Percentiles rank a stretch among this genome's conserved stretches.
phyloP scores from a whole-genome alignment of 768 basidiomycete species.

The Floccularia luteovirens region DNA sequence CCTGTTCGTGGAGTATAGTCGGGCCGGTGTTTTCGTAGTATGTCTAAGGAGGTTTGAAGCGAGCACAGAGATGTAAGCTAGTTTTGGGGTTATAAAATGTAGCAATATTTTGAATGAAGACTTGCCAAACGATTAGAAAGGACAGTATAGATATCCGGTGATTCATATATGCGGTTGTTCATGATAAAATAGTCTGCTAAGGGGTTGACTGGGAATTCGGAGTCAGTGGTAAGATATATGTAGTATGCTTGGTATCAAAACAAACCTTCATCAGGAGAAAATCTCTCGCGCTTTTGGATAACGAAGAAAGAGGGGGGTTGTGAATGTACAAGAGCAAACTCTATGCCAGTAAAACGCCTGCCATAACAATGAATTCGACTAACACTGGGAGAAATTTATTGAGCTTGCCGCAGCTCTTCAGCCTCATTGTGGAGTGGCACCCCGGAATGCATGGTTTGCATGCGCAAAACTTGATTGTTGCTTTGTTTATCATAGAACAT shows the following conservation, averaged over 20 bases:
- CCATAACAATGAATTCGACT: conserved; percentile 5
- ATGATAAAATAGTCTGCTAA: conserved; percentile 83
- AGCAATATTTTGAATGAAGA: conserved; percentile 2
- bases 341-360: conserved; percentile 82
- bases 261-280: conserved; percentile 80
- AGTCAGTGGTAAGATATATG: conserved; percentile 6
- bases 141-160: conserved; percentile 78
- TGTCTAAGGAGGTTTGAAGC: conserved; percentile 71
- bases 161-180: conserved; percentile 84
- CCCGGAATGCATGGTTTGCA: conserved; percentile 91
- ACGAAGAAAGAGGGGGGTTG: conserved; percentile 79
- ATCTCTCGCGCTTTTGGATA: conserved; percentile 81
- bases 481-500: conserved; percentile 95
- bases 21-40: conserved; percentile 66
- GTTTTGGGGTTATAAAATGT: not conserved
- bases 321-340: conserved; percentile 80
- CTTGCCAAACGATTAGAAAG: conserved; percentile 78
- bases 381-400: conserved; percentile 2
- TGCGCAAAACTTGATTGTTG: conserved; percentile 86
- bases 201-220: conserved; percentile 47
- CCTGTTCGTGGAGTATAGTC: conserved; percentile 80
- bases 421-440: conserved; percentile 70
- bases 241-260: conserved; percentile 5
- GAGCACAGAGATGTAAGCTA: conserved; percentile 66
- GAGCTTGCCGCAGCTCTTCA: conserved; percentile 68